These are phyloP conservation scores for Claviceps monticola DNA, from an alignment of 2,329 filamentous ascomycete species.

Conservation along the genomic window DNA sequence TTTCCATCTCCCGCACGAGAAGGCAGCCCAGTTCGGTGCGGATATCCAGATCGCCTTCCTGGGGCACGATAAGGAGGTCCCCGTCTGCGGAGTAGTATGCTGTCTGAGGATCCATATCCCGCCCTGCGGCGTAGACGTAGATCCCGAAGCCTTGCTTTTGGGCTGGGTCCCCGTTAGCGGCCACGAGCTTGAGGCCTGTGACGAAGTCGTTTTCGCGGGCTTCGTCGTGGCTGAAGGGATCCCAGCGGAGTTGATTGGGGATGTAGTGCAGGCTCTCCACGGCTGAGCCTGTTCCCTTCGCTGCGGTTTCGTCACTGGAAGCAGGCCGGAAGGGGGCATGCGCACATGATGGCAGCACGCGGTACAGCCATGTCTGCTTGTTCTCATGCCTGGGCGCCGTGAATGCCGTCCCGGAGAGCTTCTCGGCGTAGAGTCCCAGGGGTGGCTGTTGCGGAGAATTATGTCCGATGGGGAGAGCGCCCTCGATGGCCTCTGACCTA, in stretches of 20 bases:
- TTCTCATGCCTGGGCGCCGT: slow-evolving; percentile 56
- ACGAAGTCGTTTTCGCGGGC: slow-evolving; percentile 34
- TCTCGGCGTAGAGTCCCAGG: slow-evolving; percentile 70
- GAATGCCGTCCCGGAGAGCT: slow-evolving; percentile 59
- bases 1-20: slow-evolving; percentile 65
- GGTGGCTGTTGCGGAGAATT: slow-evolving; percentile 76
- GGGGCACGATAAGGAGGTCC: slow-evolving; percentile 62
- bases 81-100: slow-evolving; percentile 80
- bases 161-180: slow-evolving; percentile 65
- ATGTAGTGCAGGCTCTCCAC: slow-evolving; percentile 19
- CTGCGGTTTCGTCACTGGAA: slow-evolving; percentile 13
- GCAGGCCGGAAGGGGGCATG: slow-evolving; percentile 42
- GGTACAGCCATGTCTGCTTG: slow-evolving; percentile 60
- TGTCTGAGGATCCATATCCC: slow-evolving; percentile 57
- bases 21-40: slow-evolving; percentile 64
- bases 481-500: slow-evolving; percentile 63
- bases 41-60: slow-evolving; percentile 61
- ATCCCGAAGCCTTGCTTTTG: slow-evolving; percentile 70
- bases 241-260: slow-evolving; percentile 76
- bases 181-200: slow-evolving; percentile 52
- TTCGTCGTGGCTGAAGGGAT: slow-evolving; percentile 62
- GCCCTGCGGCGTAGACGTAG: slow-evolving; percentile 65
- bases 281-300: slow-evolving; percentile 6
- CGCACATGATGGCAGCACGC: slow-evolving; percentile 50
- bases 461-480: slow-evolving; percentile 57